Conservation (phyloP, 371 early-diverging fungal species). For the Parasitella parasitica region DNA sequence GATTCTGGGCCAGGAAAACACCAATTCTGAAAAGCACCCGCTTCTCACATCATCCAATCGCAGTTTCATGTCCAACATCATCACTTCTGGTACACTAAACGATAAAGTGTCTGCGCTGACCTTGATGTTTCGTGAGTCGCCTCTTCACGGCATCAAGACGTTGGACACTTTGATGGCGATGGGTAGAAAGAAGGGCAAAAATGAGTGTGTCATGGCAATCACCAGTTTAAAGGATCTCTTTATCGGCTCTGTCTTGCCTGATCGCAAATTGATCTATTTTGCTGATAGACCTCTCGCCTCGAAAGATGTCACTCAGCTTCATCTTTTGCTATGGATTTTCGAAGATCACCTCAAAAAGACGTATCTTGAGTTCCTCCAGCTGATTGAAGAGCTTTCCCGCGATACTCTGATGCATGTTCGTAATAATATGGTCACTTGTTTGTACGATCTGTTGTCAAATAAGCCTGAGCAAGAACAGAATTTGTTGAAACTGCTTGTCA, state of each 20-base stretch:
- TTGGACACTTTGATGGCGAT: constrained; percentile 82
- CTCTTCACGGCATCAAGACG: constrained; percentile 79
- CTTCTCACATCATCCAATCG: constrained; percentile 73
- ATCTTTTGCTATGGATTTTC: constrained; percentile 87
- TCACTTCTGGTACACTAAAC: constrained; percentile 87
- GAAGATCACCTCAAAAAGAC: constrained; percentile 91
- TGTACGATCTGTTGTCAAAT: constrained; percentile 73
- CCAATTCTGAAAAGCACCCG: constrained; percentile 60
- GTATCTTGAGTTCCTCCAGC: constrained; percentile 84
- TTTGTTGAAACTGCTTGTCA: constrained; percentile 84
- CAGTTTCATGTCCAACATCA: constrained; percentile 82
- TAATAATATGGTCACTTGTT: constrained; percentile 71
- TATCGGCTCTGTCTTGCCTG: constrained; percentile 68
- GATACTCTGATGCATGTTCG: constrained; percentile 86
- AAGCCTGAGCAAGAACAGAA: constrained; percentile 97
- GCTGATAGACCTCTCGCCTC: constrained; percentile 78
- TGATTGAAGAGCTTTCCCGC: constrained; percentile 81
- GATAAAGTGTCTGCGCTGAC: constrained; percentile 95
- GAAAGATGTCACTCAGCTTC: constrained; percentile 60
- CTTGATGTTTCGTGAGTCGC: constrained; percentile 88
- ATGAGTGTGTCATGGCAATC: constrained; percentile 84
- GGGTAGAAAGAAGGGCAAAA: constrained; percentile 86
- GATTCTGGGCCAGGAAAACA: constrained; percentile 69
- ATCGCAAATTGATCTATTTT: constrained; percentile 90
- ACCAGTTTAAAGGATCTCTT: constrained; percentile 91